Conservation (phyloP, 208 protist genomes). For the Leptomonas seymouri region DNA sequence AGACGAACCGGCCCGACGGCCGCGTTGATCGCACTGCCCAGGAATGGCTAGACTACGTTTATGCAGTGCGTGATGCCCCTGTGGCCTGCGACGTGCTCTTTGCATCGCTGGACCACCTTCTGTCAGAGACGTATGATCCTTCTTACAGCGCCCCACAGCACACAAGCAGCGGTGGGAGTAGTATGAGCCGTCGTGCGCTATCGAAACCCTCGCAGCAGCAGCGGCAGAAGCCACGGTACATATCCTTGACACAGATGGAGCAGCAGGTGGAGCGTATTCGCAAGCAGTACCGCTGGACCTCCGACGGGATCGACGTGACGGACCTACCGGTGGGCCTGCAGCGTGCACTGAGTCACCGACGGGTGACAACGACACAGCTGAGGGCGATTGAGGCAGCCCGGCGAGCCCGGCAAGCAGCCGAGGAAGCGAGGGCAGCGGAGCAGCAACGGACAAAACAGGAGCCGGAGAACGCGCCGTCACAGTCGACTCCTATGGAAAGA, state of each 20-base stretch:
- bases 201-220: not conserved
- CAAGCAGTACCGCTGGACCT: constrained; percentile 46
- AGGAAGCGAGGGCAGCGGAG: constrained; percentile 18
- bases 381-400: constrained; percentile 49
- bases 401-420: constrained; percentile 21
- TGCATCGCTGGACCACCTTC: constrained; percentile 55
- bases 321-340: constrained; percentile 65
- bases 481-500: constrained; percentile 37
- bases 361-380: constrained; percentile 71
- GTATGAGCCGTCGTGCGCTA: not conserved
- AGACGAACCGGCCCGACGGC: constrained; percentile 74
- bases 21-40: constrained; percentile 46
- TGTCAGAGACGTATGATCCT: constrained; percentile 13
- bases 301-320: constrained; percentile 83
- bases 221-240: constrained; percentile 29
- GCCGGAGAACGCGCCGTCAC: constrained; percentile 24
- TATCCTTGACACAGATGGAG: constrained; percentile 66
- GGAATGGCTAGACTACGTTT: constrained; percentile 80
- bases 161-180: not conserved
- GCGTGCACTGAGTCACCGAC: constrained; percentile 60
- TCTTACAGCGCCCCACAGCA: constrained; percentile 6
- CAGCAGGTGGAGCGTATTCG: constrained; percentile 64
- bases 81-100: constrained; percentile 84
- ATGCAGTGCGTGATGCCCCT: constrained; percentile 34
- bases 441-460: constrained; percentile 27